Evolutionary conservation across 257 asterid genomes (phyloP), one percentile per base, ranked within the genome.

Genomic region (Capsicum rhomboideum): DNA sequence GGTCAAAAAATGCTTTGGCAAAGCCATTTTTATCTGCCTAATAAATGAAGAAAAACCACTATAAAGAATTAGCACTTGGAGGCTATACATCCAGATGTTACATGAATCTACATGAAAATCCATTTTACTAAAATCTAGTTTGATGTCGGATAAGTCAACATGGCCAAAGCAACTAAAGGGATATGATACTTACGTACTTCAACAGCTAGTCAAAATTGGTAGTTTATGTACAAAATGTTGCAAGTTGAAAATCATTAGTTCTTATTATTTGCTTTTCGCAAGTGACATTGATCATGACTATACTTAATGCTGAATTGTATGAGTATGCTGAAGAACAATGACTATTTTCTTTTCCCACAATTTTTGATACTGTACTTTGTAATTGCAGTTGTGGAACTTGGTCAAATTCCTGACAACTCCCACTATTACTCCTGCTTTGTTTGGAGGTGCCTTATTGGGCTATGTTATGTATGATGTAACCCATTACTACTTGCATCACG

Each of bases 401-500:
- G 59, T 92, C 68, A 94, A 91, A 87, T 82, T 92, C 71, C 67
- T 91, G 17, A 44, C 85, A 40, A 92, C 95, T 13, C 85, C 88
- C 61, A 20, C 86, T 1, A 86, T 85, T 85, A 50, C 94, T 63
- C 91, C 93, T 55, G 94, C 97, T 13, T 12, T 91, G 64, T 77
- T 88, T 72, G 98, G 92, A 56, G 98, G 98, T 46, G 88, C 78
- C 28, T 87, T 94, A 91, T 85, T 94, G 78, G 98, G 98, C 74
- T 94, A 94, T 81, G 86, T 92, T 52, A 84, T 92, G 86, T 94
- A 94, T 82, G 97, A 94, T 83, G 91, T 95, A 90, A 92, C 96
- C 21, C 98, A 94, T 82, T 94, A 94, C 89, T 91, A 93, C 86
- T 83, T 94, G 72, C 98, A 94, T 89, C 89, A 94, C 34, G 97